Evolutionary conservation across 306 rosid species (phyloP).

Genomic region (Quercus engelmannii): DNA sequence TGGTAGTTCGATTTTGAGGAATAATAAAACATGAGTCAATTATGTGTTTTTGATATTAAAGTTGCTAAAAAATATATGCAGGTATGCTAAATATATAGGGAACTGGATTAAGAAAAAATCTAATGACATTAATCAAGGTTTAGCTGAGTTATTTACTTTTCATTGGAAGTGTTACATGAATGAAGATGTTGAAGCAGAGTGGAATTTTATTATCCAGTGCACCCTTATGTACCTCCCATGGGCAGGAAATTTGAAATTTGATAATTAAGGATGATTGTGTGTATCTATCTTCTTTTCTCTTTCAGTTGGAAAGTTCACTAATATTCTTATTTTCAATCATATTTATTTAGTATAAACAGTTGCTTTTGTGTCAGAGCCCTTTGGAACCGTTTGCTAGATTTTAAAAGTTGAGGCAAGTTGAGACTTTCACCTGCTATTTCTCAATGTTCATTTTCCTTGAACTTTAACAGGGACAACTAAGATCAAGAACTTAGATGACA

Average conservation of each 20-base stretch:
- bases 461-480: slow-evolving; percentile 52
- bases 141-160: neutral
- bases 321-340: neutral
- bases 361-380: neutral
- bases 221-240: no score
- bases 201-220: neutral
- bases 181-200: neutral
- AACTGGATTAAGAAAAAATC: neutral
- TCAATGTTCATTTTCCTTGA: neutral
- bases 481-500: slow-evolving; percentile 54
- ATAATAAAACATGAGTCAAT: neutral
- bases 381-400: neutral
- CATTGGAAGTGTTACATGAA: neutral
- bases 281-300: neutral
- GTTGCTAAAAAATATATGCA: neutral
- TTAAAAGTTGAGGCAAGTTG: neutral
- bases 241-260: neutral
- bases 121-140: neutral
- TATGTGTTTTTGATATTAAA: neutral
- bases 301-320: neutral
- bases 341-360: neutral
- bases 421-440: neutral
- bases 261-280: neutral
- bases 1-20: neutral
- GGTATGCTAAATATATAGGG: neutral